Conservation (phyloP, 495 filamentous ascomycete species). For the Cercophora scortea region DNA sequence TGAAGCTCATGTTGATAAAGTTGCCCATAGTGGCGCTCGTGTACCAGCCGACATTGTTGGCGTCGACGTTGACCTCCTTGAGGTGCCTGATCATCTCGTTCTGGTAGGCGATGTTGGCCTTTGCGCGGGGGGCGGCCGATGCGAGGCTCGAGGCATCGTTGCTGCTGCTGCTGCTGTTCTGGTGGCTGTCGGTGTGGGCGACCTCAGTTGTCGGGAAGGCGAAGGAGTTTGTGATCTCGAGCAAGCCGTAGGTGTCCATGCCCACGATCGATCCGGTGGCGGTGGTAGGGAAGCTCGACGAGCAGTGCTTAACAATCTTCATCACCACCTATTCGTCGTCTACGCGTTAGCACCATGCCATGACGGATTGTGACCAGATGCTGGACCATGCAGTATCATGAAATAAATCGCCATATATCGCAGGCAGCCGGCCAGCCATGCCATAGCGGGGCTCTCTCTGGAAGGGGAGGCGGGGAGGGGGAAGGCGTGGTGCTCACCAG, state of each 20-base stretch:
- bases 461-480: background rate
- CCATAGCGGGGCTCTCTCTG: constrained; percentile 13
- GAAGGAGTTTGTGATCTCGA: constrained; percentile 92
- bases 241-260: constrained; percentile 75
- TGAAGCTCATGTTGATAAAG: constrained; percentile 87
- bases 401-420: background rate
- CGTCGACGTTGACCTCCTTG: constrained; percentile 95
- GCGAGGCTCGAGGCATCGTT: constrained; percentile 71
- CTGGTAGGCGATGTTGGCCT: constrained; percentile 82
- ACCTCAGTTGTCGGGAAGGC: constrained; percentile 84
- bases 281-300: constrained; percentile 76
- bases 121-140: constrained; percentile 82
- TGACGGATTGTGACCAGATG: background rate
- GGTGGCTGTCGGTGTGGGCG: constrained; percentile 63
- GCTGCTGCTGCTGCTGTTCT: constrained; percentile 26
- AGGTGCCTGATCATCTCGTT: constrained; percentile 96
- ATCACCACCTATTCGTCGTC: constrained; percentile 64
- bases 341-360: constrained; percentile 9
- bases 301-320: constrained; percentile 94
- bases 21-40: constrained; percentile 98
- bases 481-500: constrained; percentile 44
- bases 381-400: constrained; percentile 1
- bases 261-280: constrained; percentile 87
- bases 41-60: constrained; percentile 98
- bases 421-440: background rate